These are phyloP conservation scores for Abrus precatorius DNA, from an alignment of 306 rosid species.

Conservation along the genomic window DNA sequence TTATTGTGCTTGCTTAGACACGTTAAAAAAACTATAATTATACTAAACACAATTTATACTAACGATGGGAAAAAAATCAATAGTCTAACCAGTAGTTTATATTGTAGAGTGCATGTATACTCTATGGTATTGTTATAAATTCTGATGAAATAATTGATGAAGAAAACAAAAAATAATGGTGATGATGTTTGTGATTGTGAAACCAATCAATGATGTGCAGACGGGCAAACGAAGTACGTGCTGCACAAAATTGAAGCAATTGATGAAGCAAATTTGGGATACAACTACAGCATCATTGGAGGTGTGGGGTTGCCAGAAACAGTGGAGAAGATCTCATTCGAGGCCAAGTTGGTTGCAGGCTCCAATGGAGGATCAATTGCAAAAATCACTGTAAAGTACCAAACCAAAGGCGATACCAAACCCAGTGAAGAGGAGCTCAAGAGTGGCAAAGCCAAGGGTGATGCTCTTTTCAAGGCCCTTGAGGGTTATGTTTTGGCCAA, in stretches of 20 bases:
- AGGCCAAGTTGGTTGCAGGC: slow-evolving; percentile 44
- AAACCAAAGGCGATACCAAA: slow-evolving; percentile 44
- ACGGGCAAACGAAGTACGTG: slow-evolving; percentile 37
- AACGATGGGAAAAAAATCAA: no score
- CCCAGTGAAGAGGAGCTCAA: slow-evolving; percentile 46
- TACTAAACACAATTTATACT: no score
- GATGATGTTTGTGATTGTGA: background rate
- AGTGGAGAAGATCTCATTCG: slow-evolving; percentile 51
- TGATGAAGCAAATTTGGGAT: slow-evolving; percentile 38
- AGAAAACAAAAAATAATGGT: background rate
- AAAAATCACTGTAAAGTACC: slow-evolving; percentile 33
- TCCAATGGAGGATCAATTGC: slow-evolving; percentile 53
- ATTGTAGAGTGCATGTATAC: no score
- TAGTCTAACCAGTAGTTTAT: no score
- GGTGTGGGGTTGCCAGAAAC: slow-evolving; percentile 41
- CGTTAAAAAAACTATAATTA: no score
- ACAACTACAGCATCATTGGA: slow-evolving; percentile 54
- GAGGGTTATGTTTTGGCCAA: slow-evolving; percentile 55
- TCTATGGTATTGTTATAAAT: background rate
- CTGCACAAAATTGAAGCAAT: slow-evolving; percentile 49
- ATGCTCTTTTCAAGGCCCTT: slow-evolving; percentile 54
- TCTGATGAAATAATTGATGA: background rate
- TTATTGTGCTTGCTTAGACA: no score
- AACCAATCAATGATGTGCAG: slow-evolving; percentile 13
- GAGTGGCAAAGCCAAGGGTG: slow-evolving; percentile 49